phyloP scores from a whole-genome alignment of 2,329 filamentous ascomycete genomes.

The Chrysoporthe cubensis region DNA sequence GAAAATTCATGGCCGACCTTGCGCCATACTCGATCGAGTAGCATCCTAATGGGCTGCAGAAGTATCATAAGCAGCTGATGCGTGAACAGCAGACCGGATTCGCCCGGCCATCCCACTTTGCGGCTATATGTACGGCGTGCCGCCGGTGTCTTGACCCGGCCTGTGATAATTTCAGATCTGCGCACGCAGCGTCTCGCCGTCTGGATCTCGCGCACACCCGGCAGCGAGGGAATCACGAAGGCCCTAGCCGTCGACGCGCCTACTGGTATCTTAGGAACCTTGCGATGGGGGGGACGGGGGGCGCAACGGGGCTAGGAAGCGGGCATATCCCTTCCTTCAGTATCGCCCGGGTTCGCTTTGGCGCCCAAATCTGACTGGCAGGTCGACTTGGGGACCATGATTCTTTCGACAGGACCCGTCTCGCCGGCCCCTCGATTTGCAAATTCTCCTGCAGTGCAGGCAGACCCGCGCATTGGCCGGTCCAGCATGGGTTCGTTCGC shows the following conservation, averaged over 20 bases:
- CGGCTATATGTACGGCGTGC: not conserved
- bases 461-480: constrained; percentile 41
- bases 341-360: constrained; percentile 15
- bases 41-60: constrained; percentile 37
- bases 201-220: constrained; percentile 4
- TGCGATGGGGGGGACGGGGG: constrained; percentile 23
- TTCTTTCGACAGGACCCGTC: constrained; percentile 24
- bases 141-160: not conserved
- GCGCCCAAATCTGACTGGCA: constrained; percentile 31
- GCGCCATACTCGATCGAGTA: constrained; percentile 32
- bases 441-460: constrained; percentile 35
- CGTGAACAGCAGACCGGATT: constrained; percentile 25
- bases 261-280: constrained; percentile 17
- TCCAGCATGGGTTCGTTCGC: constrained; percentile 47
- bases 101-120: not conserved
- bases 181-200: constrained; percentile 24
- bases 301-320: constrained; percentile 32
- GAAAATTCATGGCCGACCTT: constrained; percentile 33
- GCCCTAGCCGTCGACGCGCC: constrained; percentile 12
- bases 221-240: constrained; percentile 2
- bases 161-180: constrained; percentile 5
- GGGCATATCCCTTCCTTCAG: constrained; percentile 42
- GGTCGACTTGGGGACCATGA: constrained; percentile 30
- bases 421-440: constrained; percentile 31
- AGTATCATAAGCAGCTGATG: constrained; percentile 44